Base-by-base conservation (phyloP, 768 basidiomycete genomes). In the Russula vinacea region DNA sequence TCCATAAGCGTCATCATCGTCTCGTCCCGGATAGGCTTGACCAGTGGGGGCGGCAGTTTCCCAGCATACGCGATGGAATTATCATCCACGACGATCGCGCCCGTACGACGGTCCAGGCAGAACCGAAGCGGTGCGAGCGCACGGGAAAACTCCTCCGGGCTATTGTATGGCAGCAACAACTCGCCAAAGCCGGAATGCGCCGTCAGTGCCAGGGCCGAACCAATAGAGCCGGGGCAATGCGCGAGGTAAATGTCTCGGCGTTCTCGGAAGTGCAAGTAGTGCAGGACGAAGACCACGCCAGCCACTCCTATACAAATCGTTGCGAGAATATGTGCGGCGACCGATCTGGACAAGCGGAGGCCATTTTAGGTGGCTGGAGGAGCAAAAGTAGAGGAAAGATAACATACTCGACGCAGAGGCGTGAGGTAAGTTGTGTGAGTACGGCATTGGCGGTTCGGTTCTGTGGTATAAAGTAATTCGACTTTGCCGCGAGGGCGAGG, bases 361-460 rank as follows among this genome's bases (percentile, higher is more conserved):
- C n/a, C 44, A 45, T 3, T 66, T 53, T 45, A 45, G 50, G 19
- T 32, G 5, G 11, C 19, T 19, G 54, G 10, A 40, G 26, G 40
- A 11, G 11, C 7, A n/a, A 14, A 5, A 58, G 22, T 4, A 44
- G 19, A 49, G 9, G 26, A n/a, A 44, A 60, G n/a, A n/a, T 39
- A 26, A 76, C 85, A 54, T 70, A 89, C 88, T 87, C 82, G 40
- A 90, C 75, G 67, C 77, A 79, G 54, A 90, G 73, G 29, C 86
- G 78, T 24, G 82, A 78, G 17, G 77, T 69, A 13, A 80, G 67
- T 6, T 78, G 77, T 3, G 75, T 78, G 47, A 83, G 67, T 37
- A 71, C 62, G 7, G 81, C 81, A 16, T 73, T 58, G 8, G 84
- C 65, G 0, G 78, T 75, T 5, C 64, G 56, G 60, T 82, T 79